Conservation (phyloP, 495 filamentous ascomycete genomes). For the Lophiotrema nucula region DNA sequence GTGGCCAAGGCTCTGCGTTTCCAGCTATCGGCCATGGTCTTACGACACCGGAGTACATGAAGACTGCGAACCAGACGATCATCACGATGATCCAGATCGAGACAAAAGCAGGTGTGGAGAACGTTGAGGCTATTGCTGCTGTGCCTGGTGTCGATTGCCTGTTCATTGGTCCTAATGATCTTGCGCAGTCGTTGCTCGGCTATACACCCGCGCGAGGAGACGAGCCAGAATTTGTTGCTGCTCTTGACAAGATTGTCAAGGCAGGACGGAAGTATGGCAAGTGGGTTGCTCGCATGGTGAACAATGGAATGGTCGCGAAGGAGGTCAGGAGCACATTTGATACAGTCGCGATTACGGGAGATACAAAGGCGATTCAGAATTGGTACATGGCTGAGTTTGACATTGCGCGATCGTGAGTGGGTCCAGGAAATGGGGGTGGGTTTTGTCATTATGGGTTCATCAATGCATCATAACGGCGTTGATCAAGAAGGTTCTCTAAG, state of each 20-base stretch:
- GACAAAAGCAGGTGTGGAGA: not conserved
- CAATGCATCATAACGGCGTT: no score
- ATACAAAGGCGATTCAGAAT: constrained; percentile 1
- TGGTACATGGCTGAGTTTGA: not conserved
- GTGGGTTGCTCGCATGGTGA: not conserved
- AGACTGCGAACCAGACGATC: not conserved
- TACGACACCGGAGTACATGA: constrained; percentile 4
- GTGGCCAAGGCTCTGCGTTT: not conserved
- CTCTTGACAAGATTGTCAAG: constrained; percentile 1
- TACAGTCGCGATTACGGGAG: not conserved
- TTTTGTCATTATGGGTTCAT: no score
- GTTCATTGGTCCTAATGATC: not conserved
- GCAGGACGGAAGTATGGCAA: not conserved
- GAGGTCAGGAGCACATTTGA: not conserved
- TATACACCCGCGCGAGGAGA: not conserved
- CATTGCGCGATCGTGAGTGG: no score
- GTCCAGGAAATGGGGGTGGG: no score
- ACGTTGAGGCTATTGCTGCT: not conserved
- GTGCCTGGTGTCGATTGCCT: not conserved
- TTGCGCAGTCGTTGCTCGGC: not conserved
- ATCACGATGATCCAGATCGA: constrained; percentile 1
- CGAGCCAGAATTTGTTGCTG: not conserved
- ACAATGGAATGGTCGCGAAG: not conserved
- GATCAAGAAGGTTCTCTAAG: no score
- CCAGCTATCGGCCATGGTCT: not conserved